phyloP scores from a whole-genome alignment of 2,329 filamentous ascomycete species.

The Myriosclerotinia curreyana region DNA sequence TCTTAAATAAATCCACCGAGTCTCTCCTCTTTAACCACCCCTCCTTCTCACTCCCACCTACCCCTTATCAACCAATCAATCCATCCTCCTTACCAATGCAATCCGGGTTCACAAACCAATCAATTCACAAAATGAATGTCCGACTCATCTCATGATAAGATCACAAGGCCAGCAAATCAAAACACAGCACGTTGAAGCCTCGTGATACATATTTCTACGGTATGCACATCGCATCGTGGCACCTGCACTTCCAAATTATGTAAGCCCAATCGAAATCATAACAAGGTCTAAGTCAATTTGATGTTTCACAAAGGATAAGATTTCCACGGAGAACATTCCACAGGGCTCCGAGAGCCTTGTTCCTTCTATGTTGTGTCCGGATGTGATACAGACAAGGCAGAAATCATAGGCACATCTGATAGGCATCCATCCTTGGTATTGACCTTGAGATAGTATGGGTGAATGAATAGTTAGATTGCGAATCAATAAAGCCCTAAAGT shows the following conservation, averaged over 20 bases:
- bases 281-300: not conserved
- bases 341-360: not conserved
- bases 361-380: not conserved
- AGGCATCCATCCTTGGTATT: not conserved
- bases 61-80: not conserved
- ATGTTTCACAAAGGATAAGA: not conserved
- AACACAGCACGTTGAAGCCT: constrained; percentile 1
- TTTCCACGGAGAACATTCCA: not conserved
- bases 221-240: not conserved
- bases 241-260: not conserved
- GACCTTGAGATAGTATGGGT: not conserved
- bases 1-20: not conserved
- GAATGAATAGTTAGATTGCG: constrained; percentile 1
- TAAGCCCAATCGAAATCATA: not conserved
- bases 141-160: not conserved
- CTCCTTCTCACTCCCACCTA: not conserved
- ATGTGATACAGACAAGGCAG: not conserved
- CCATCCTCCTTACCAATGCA: not conserved
- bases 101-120: no score
- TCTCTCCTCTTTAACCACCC: not conserved
- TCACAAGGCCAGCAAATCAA: not conserved
- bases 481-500: constrained; percentile 10
- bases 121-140: not conserved
- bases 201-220: not conserved
- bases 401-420: not conserved